Conservation (phyloP, 1,139 yeast genomes). For the Zygosaccharomyces pseudobailii region DNA sequence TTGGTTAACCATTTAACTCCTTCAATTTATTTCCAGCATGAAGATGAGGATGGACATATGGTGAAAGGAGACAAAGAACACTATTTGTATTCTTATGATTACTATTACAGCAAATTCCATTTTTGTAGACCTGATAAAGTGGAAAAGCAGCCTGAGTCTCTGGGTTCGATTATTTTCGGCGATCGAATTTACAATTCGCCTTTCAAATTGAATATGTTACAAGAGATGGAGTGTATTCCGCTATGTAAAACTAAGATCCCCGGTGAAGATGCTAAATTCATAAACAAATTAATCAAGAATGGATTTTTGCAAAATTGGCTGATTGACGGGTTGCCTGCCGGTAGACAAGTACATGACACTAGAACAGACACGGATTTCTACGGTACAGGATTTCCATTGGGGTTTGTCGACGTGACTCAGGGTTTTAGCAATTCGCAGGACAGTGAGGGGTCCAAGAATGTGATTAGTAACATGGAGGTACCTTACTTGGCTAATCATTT, state of each 20-base stretch:
- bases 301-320: slow-evolving; percentile 91
- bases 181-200: slow-evolving; percentile 95
- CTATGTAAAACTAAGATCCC: slow-evolving; percentile 61
- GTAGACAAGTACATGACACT: slow-evolving; percentile 51
- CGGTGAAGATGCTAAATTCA: slow-evolving; percentile 63
- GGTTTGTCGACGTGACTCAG: slow-evolving; percentile 46
- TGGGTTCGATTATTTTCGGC: slow-evolving; percentile 92
- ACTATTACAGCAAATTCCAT: slow-evolving; percentile 77
- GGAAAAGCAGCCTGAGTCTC: slow-evolving; percentile 75
- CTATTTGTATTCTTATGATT: slow-evolving; percentile 71
- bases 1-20: slow-evolving; percentile 90
- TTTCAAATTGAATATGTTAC: slow-evolving; percentile 70
- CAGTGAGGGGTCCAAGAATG: slow-evolving; percentile 4
- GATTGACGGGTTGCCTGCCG: slow-evolving; percentile 92
- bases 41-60: slow-evolving; percentile 33
- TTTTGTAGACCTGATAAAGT: slow-evolving; percentile 68
- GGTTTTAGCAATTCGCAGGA: slow-evolving; percentile 14
- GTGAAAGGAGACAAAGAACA: slow-evolving; percentile 42
- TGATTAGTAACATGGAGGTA: slow-evolving; percentile 18
- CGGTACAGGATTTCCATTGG: slow-evolving; percentile 79
- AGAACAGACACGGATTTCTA: slow-evolving; percentile 60
- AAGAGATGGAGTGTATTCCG: slow-evolving; percentile 58
- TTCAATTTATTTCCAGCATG: slow-evolving; percentile 45
- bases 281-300: slow-evolving; percentile 70
- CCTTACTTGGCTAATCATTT: slow-evolving; percentile 75